phyloP scores from a whole-genome alignment of 177 flowering plant genomes.

The Vitis hybrid region DNA sequence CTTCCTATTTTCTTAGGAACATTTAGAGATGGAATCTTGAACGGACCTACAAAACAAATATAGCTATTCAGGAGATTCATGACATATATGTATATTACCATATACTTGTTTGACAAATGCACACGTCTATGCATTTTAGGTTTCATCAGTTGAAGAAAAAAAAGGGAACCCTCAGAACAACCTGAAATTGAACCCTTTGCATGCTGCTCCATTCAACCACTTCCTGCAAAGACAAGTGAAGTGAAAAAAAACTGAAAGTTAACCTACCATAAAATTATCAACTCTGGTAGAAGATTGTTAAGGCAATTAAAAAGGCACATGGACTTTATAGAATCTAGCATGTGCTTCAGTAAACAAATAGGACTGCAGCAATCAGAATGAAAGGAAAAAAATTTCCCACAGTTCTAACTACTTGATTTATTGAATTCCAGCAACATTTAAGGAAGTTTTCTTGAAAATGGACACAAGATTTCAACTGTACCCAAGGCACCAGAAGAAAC shows the following conservation, averaged over 20 bases:
- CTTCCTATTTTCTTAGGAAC: slow-evolving; percentile 25
- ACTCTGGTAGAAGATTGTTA: background rate
- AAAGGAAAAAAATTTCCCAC: too few species aligned
- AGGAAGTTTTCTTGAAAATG: too few species aligned
- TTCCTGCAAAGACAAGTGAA: slow-evolving; percentile 10
- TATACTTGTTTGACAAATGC: background rate
- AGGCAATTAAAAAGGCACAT: background rate
- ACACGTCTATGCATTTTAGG: background rate
- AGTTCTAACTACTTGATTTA: too few species aligned
- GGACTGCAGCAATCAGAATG: too few species aligned
- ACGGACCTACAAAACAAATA: slow-evolving; percentile 30
- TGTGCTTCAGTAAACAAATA: background rate
- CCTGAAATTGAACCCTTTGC: slow-evolving; percentile 16
- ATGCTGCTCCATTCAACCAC: slow-evolving; percentile 28
- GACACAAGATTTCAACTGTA: too few species aligned
- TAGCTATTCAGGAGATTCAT: background rate
- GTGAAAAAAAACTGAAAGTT: background rate
- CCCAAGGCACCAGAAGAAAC: too few species aligned
- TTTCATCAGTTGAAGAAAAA: background rate
- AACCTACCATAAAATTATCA: background rate
- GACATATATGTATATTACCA: background rate
- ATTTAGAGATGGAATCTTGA: slow-evolving; percentile 19
- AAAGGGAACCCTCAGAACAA: slow-evolving; percentile 25
- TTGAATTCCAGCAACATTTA: too few species aligned
- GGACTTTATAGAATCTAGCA: background rate